phyloP scores from a whole-genome alignment of 1,139 yeast genomes.

The Zygoascus hellenicus region DNA sequence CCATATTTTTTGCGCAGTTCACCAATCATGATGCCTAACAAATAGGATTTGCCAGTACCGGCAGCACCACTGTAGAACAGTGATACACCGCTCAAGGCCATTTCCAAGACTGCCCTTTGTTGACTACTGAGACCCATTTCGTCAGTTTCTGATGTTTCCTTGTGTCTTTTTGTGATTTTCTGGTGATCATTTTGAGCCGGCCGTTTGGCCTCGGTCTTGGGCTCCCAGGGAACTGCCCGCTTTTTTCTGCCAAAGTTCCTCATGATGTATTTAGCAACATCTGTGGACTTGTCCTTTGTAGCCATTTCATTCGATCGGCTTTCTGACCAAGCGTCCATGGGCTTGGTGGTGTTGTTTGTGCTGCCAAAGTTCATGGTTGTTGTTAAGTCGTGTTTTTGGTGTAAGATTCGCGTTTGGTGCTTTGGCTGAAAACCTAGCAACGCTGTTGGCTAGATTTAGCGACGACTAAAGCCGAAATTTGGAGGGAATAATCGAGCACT shows the following conservation, averaged over 20 bases:
- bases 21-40: slow-evolving; percentile 54
- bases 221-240: slow-evolving; percentile 5
- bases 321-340: slow-evolving; percentile 3
- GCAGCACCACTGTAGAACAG: slow-evolving; percentile 92
- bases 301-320: not conserved
- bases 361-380: too few species aligned
- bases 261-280: not conserved
- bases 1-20: slow-evolving; percentile 37
- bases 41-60: slow-evolving; percentile 89
- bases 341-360: too few species aligned
- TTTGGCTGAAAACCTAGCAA: not conserved
- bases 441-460: too few species aligned
- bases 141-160: not conserved
- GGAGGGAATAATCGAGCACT: too few species aligned
- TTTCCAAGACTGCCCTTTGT: slow-evolving; percentile 14
- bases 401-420: too few species aligned
- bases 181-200: not conserved
- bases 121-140: slow-evolving; percentile 14
- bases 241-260: slow-evolving; percentile 1
- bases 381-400: too few species aligned
- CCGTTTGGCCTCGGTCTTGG: not conserved
- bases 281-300: not conserved
- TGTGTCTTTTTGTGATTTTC: not conserved
- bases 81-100: slow-evolving; percentile 17
- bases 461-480: too few species aligned